These are phyloP conservation scores for Discostella stelligera DNA, from an alignment of 352 stramenopile species.

Conservation along the genomic window DNA sequence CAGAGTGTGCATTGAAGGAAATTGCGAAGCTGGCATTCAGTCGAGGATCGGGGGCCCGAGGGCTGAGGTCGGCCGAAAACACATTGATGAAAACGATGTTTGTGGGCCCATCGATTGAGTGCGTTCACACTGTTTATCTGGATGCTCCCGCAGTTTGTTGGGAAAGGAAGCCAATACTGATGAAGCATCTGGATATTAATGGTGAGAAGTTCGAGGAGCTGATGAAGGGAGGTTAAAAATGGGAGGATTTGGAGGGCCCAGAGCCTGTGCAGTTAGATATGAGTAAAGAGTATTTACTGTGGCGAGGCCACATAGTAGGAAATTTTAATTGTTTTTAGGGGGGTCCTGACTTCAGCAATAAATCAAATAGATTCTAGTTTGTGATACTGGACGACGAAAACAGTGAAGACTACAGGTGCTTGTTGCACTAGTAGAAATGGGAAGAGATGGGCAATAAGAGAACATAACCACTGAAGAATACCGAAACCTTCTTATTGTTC, in stretches of 20 bases:
- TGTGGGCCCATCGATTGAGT: constrained; percentile 88
- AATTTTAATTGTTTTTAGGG: too few relatives aligned
- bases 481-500: too few relatives aligned
- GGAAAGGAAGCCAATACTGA: constrained; percentile 88
- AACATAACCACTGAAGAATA: too few relatives aligned
- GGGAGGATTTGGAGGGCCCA: constrained; percentile 53
- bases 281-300: constrained; percentile 46
- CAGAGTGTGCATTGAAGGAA: constrained; percentile 90
- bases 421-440: too few relatives aligned
- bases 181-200: constrained; percentile 83
- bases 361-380: too few relatives aligned
- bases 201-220: constrained; percentile 76
- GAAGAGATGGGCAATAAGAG: too few relatives aligned
- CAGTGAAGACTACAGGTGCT: too few relatives aligned
- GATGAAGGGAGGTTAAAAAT: constrained; percentile 50
- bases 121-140: constrained; percentile 92
- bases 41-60: constrained; percentile 94
- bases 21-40: constrained; percentile 90
- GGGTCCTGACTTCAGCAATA: too few relatives aligned
- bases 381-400: too few relatives aligned
- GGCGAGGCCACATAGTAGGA: too few relatives aligned
- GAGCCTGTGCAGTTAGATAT: constrained; percentile 61
- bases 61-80: constrained; percentile 88
- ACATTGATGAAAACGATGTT: constrained; percentile 97
- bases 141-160: constrained; percentile 90